Conservation (phyloP, 2,329 filamentous ascomycete species). For the Sarocladium strictum region DNA sequence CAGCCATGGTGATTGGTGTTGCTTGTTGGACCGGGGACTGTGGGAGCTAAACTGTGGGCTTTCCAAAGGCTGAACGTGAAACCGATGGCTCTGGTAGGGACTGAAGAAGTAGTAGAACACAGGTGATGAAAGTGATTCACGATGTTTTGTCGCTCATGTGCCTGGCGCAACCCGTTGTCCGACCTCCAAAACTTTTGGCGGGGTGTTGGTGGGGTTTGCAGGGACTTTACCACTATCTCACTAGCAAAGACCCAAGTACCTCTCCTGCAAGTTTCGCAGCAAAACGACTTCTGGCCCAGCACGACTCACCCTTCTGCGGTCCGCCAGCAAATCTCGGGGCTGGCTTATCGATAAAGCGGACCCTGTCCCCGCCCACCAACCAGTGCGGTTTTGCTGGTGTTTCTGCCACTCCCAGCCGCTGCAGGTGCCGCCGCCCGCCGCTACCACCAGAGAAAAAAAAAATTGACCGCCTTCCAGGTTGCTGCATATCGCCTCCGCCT, state of each 20-base stretch:
- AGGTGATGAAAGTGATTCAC: neutral
- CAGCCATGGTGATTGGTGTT: constrained; percentile 29
- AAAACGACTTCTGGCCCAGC: neutral
- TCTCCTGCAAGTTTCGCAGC: neutral
- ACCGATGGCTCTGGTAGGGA: no score
- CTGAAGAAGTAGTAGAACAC: neutral
- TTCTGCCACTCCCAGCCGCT: constrained; percentile 6
- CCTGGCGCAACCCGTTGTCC: neutral
- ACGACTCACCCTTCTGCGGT: neutral
- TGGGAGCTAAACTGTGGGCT: no score
- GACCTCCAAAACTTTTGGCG: constrained; percentile 9
- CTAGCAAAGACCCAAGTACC: neutral
- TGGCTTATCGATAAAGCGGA: constrained; percentile 4
- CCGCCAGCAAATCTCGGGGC: neutral
- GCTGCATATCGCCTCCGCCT: constrained; percentile 1
- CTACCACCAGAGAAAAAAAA: constrained; percentile 12
- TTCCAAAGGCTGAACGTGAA: no score
- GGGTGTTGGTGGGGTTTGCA: neutral
- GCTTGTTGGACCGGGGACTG: neutral
- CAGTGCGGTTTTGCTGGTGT: neutral
- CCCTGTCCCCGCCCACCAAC: constrained; percentile 4
- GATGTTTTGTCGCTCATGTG: neutral
- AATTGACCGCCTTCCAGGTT: constrained; percentile 15
- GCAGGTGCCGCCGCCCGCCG: neutral
- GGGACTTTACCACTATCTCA: neutral